Conservation (phyloP, 2,329 filamentous ascomycete species). For the Pseudocercospora musae region DNA sequence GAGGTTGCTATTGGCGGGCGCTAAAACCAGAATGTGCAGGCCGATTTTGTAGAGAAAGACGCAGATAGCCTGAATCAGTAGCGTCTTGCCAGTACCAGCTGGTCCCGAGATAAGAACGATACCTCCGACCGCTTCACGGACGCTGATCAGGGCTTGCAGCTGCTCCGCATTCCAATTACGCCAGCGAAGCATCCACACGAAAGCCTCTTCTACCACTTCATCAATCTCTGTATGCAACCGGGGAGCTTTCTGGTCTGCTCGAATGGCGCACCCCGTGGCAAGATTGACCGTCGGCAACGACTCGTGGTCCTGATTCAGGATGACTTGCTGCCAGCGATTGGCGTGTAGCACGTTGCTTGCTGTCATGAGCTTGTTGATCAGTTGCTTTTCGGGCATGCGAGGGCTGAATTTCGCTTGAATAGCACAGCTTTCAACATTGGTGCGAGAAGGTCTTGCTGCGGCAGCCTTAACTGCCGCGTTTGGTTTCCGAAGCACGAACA, state of each 20-base stretch:
- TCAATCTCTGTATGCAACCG: neutral
- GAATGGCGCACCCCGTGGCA: neutral
- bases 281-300: constrained; percentile 14
- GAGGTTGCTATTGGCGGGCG: constrained; percentile 23
- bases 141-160: constrained; percentile 14
- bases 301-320: constrained; percentile 19
- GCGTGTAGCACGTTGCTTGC: constrained; percentile 8
- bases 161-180: constrained; percentile 21
- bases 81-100: constrained; percentile 16
- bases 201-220: constrained; percentile 8
- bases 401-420: constrained; percentile 8
- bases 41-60: constrained; percentile 22
- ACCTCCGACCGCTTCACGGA: constrained; percentile 14
- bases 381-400: neutral
- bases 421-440: neutral
- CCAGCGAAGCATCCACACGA: constrained; percentile 13
- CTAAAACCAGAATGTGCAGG: constrained; percentile 18
- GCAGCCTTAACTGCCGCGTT: neutral
- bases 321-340: constrained; percentile 16
- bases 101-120: constrained; percentile 21
- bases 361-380: constrained; percentile 13
- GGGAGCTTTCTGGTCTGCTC: neutral
- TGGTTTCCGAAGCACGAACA: constrained; percentile 11
- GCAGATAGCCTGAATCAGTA: constrained; percentile 16
- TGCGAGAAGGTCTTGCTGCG: neutral